Conservation (phyloP, 441 rosid genomes). For the Corymbia citriodora region DNA sequence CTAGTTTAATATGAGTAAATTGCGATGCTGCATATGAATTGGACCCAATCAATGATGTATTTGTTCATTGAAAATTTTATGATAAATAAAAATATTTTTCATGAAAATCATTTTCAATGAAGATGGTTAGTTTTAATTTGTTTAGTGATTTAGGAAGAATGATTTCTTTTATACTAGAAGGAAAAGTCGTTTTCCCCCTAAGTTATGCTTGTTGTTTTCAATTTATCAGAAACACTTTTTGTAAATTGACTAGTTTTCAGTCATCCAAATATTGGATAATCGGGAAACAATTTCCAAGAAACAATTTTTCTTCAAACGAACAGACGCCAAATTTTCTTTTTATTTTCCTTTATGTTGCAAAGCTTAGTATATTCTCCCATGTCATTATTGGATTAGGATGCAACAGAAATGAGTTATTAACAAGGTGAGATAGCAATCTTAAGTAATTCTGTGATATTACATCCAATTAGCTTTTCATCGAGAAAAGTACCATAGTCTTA, state of each 20-base stretch:
- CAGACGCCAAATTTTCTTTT: background rate
- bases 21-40: background rate
- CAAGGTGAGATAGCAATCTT: background rate
- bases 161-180: no score
- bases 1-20: background rate
- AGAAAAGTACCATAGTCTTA: background rate
- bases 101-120: no score
- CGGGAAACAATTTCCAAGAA: accelerated
- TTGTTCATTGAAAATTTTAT: background rate
- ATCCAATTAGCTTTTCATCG: background rate
- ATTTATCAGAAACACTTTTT: no score
- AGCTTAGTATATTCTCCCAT: accelerated
- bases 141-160: accelerated
- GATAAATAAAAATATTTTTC: no score
- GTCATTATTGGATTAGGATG: accelerated
- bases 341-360: background rate
- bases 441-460: background rate
- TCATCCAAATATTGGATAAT: background rate
- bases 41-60: accelerated
- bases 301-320: background rate
- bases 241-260: accelerated
- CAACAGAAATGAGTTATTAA: background rate
- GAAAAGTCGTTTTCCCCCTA: accelerated
- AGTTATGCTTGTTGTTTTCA: background rate
- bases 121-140: no score